These are phyloP conservation scores for Camellia sinensis DNA, from an alignment of 148 eudicot genomes.

Conservation along the genomic window DNA sequence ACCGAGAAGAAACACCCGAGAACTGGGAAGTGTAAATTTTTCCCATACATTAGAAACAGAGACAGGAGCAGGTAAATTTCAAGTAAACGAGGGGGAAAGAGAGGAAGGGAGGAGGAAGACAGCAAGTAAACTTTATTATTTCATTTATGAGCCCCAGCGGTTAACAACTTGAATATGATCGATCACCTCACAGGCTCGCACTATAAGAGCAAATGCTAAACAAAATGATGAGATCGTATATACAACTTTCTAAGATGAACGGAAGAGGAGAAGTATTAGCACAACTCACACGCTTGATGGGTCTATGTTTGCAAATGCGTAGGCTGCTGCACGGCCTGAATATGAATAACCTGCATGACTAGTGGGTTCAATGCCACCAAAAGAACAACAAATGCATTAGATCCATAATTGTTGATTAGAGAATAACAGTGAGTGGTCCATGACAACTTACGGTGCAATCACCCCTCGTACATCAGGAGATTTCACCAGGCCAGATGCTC, in stretches of 20 bases:
- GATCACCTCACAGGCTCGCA: not conserved
- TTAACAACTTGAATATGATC: not conserved
- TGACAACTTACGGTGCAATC: slow-evolving; percentile 89
- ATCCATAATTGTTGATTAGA: not conserved
- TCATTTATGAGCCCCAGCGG: not conserved
- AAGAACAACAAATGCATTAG: slow-evolving; percentile 12
- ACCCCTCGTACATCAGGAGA: slow-evolving; percentile 96
- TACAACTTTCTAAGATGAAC: not conserved
- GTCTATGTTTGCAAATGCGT: slow-evolving; percentile 91
- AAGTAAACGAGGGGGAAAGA: not conserved
- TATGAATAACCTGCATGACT: slow-evolving; percentile 99
- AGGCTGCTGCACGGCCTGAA: slow-evolving; percentile 99
- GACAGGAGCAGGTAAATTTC: not conserved
- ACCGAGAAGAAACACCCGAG: slow-evolving; percentile 85
- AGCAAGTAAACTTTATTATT: not conserved
- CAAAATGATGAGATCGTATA: not conserved
- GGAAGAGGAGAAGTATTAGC: not conserved
- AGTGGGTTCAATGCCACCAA: slow-evolving; percentile 28
- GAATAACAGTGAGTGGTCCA: not conserved
- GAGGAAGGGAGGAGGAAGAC: not conserved
- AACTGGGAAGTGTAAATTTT: slow-evolving; percentile 37
- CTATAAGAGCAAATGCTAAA: not conserved
- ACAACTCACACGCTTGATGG: slow-evolving; percentile 73
- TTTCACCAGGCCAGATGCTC: slow-evolving; percentile 53
- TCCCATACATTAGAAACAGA: slow-evolving; percentile 16